These are phyloP conservation scores for Stachybotrys chartarum DNA, from an alignment of 2,329 filamentous ascomycete species.

Conservation along the genomic window DNA sequence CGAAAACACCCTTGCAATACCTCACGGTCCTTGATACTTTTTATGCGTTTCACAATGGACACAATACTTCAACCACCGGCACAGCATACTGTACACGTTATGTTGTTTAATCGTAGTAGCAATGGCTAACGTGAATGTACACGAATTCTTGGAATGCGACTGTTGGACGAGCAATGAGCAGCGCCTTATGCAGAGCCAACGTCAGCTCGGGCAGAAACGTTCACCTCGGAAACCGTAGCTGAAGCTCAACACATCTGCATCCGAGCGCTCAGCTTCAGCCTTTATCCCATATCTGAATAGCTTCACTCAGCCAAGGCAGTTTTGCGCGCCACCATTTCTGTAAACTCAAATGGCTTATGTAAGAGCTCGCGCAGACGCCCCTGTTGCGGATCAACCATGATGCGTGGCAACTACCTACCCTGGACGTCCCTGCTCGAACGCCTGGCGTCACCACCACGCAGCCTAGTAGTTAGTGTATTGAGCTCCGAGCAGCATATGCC, in stretches of 20 bases:
- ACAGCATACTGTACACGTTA: no score
- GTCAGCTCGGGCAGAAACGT: no score
- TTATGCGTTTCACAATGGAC: no score
- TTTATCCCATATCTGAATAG: neutral
- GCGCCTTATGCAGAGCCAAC: no score
- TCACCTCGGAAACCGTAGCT: neutral
- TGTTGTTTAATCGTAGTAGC: no score
- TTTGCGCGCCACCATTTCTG: neutral
- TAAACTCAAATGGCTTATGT: neutral
- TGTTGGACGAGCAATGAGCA: no score
- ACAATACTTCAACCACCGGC: no score
- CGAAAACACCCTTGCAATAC: no score
- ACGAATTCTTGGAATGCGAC: no score
- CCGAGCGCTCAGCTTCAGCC: neutral
- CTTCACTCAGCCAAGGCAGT: neutral
- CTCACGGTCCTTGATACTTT: no score
- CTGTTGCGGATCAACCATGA: neutral
- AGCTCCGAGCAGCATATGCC: neutral
- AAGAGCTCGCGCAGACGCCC: neutral
- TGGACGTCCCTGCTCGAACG: neutral
- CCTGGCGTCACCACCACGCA: slow-evolving; percentile 7
- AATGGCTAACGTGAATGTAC: no score
- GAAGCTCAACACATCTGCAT: neutral
- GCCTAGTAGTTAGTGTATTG: slow-evolving; percentile 1
- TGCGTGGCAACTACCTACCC: neutral